phyloP scores from a whole-genome alignment of 495 filamentous ascomycete species.

The Xylaria longipes region DNA sequence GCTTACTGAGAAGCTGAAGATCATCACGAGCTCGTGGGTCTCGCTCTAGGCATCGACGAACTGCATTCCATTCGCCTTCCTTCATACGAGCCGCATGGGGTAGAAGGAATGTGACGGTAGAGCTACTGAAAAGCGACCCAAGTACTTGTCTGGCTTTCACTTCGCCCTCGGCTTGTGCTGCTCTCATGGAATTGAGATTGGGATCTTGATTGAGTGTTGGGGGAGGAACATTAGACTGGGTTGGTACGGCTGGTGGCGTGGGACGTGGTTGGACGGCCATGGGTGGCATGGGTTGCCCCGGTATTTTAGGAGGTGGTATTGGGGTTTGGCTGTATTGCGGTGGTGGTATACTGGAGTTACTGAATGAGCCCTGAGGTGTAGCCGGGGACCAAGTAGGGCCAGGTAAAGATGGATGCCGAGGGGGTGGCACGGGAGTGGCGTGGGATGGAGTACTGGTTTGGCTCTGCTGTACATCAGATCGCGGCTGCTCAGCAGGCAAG shows the following conservation, averaged over 20 bases:
- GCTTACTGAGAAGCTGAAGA: conserved; percentile 53
- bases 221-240: conserved; percentile 33
- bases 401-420: conserved; percentile 51
- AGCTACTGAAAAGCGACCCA: conserved; percentile 62
- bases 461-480: conserved; percentile 40
- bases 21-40: conserved; percentile 58
- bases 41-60: conserved; percentile 62
- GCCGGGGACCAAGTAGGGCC: conserved; percentile 57
- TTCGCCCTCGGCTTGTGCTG: conserved; percentile 51
- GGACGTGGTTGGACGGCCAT: conserved; percentile 23
- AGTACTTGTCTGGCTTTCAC: conserved; percentile 63
- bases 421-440: conserved; percentile 39
- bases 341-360: conserved; percentile 34
- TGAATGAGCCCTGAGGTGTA: conserved; percentile 51
- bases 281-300: conserved; percentile 32
- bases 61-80: conserved; percentile 66
- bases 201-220: conserved; percentile 35
- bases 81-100: conserved; percentile 68
- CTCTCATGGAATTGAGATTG: conserved; percentile 36
- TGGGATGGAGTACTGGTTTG: conserved; percentile 30
- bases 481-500: conserved; percentile 54
- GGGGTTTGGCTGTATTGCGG: conserved; percentile 42
- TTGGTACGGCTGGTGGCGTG: conserved; percentile 29
- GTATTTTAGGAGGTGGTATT: conserved; percentile 41
- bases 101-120: conserved; percentile 70